A percentile compares a stretch with the other conserved stretches of the same genome.
These are phyloP conservation scores for Lentithecium fluviatile DNA, from an alignment of 495 filamentous ascomycete species.

Conservation along the genomic window DNA sequence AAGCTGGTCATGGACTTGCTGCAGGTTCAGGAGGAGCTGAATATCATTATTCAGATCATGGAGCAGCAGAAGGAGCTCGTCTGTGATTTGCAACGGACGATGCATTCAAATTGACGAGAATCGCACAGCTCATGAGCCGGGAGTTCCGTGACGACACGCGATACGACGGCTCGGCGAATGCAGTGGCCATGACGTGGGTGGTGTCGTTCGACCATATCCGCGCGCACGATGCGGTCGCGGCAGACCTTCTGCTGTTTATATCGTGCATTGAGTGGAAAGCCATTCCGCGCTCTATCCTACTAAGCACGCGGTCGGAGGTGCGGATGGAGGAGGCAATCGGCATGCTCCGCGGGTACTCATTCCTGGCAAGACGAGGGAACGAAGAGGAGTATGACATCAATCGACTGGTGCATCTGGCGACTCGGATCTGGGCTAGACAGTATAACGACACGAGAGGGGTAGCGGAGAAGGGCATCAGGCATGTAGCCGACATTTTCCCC, in stretches of 20 bases:
- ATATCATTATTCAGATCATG: conserved; percentile 45
- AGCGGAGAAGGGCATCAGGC: conserved; percentile 13
- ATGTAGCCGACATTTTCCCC: conserved; percentile 34
- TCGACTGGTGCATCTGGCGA: conserved; percentile 39
- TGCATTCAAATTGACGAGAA: too few relatives aligned
- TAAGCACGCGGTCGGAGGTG: conserved; percentile 27
- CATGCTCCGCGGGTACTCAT: conserved; percentile 35
- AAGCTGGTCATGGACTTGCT: conserved; percentile 46
- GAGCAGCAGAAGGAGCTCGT: conserved; percentile 45
- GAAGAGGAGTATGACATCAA: conserved; percentile 33
- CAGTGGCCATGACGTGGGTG: conserved; percentile 37
- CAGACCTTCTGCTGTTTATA: conserved; percentile 36
- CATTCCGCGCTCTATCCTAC: conserved; percentile 38
- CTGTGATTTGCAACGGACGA: conserved; percentile 31
- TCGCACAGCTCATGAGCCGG: conserved; percentile 33
- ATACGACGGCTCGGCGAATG: conserved; percentile 27
- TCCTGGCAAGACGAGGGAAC: conserved; percentile 25
- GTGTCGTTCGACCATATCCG: conserved; percentile 33
- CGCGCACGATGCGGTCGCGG: conserved; percentile 18
- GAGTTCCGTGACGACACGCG: conserved; percentile 36
- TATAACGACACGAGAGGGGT: neutral
- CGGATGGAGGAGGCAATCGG: conserved; percentile 33
- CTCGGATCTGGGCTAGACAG: conserved; percentile 41
- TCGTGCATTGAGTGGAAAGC: conserved; percentile 42
- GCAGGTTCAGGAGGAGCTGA: conserved; percentile 45